Conservation (phyloP, 768 basidiomycete species). For the Russula earlei region DNA sequence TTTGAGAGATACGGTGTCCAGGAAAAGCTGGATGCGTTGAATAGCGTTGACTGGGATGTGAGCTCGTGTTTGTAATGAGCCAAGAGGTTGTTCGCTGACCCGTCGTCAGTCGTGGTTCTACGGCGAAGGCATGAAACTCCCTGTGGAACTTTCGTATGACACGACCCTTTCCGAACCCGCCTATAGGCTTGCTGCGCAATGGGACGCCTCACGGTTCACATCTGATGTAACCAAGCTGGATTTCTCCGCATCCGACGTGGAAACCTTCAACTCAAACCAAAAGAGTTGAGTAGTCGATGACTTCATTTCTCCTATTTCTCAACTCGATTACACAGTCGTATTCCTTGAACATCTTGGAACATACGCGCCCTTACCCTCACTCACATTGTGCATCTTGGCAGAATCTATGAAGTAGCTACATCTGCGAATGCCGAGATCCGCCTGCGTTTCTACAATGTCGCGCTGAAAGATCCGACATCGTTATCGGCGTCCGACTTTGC, state of each 20-base stretch:
- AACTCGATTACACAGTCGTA: constrained; percentile 46
- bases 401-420: constrained; percentile 38
- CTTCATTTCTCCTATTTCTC: background rate
- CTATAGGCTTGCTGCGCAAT: constrained; percentile 60
- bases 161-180: constrained; percentile 57
- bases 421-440: constrained; percentile 71
- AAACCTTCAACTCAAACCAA: constrained; percentile 63
- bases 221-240: constrained; percentile 36
- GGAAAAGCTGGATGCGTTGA: constrained; percentile 55
- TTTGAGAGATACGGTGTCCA: constrained; percentile 48
- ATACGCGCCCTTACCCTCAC: constrained; percentile 48
- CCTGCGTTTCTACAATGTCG: constrained; percentile 67
- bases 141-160: constrained; percentile 70
- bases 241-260: constrained; percentile 55
- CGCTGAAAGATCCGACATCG: constrained; percentile 41
- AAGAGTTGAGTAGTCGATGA: constrained; percentile 40
- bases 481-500: constrained; percentile 44
- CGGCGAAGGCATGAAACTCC: constrained; percentile 67
- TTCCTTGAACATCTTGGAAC: constrained; percentile 75
- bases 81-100: background rate
- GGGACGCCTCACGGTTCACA: constrained; percentile 54
- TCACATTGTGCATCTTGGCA: constrained; percentile 52
- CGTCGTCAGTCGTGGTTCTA: constrained; percentile 62
- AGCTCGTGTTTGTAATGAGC: constrained; percentile 21
- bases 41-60: constrained; percentile 73